Percentiles rank a stretch among this genome's conserved stretches.
These are phyloP conservation scores for Ophiocordyceps sinensis DNA, from an alignment of 2,329 filamentous ascomycete genomes.

Conservation along the genomic window DNA sequence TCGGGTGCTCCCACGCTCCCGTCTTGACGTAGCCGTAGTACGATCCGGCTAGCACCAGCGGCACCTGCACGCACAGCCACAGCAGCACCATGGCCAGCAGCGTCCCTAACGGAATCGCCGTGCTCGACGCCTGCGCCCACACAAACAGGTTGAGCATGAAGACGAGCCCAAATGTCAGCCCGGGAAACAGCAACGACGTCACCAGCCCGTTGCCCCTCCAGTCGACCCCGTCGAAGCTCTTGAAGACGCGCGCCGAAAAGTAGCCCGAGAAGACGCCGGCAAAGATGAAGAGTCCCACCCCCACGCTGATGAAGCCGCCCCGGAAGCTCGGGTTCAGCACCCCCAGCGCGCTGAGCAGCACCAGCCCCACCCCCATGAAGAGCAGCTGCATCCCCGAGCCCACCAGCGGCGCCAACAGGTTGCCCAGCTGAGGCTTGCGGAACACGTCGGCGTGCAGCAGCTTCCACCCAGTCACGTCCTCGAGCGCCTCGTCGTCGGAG, in stretches of 20 bases:
- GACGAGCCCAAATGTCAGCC: conserved; percentile 57
- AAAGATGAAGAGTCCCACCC: conserved; percentile 68
- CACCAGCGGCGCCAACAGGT: conserved; percentile 63
- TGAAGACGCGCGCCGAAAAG: conserved; percentile 71
- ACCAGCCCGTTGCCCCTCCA: conserved; percentile 65
- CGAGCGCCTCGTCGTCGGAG: conserved; percentile 41
- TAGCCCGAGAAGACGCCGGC: conserved; percentile 78
- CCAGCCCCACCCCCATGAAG: conserved; percentile 63
- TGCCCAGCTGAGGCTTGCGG: conserved; percentile 53
- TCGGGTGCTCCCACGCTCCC: conserved; percentile 65
- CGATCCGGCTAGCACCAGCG: conserved; percentile 67
- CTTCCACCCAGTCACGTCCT: conserved; percentile 82
- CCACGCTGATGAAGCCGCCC: conserved; percentile 79
- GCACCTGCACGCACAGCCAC: conserved; percentile 77
- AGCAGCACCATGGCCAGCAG: conserved; percentile 57
- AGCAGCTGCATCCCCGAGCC: conserved; percentile 79
- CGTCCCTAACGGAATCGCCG: conserved; percentile 71
- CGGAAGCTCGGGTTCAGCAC: conserved; percentile 76
- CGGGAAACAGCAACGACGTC: conserved; percentile 67
- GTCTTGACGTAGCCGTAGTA: conserved; percentile 60
- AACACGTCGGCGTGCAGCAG: conserved; percentile 81
- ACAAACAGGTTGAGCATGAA: conserved; percentile 80
- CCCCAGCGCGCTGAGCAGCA: conserved; percentile 60
- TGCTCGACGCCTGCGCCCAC: conserved; percentile 80
- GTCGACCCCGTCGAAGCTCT: conserved; percentile 63